Evolutionary conservation across 371 early-diverging fungal species (phyloP), one percentile per base, ranked within the genome.

Genomic region (Mortierella sp.): DNA sequence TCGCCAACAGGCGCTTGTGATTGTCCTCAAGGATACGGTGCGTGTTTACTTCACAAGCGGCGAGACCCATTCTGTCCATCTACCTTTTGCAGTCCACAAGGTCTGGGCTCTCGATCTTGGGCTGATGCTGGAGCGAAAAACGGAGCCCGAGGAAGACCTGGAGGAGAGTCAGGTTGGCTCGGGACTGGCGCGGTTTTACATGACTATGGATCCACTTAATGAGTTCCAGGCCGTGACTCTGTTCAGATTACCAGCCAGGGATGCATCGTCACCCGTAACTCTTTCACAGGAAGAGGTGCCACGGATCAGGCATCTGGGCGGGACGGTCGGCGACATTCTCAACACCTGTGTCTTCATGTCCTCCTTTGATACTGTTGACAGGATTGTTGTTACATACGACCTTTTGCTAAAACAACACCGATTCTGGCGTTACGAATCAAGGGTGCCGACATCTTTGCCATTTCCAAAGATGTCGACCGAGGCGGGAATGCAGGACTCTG

Each of bases 61-160:
- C 6, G 79, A 83, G 19, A 76, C 80, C 0, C 81, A 78, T 40
- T 76, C 79, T 19, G 79, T 87, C 9, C 75, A 77, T 34, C 28
- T 89, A 24, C 88, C 89, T 1, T 88, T 89, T 44, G 77, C 57
- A 10, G 79, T 88, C 11, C 81, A 80, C 28, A 78, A 61, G n/a
- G 89, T 79, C 6, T 89, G 85, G 77, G 79, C 89, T 0, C 82
- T 89, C 78, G 89, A 89, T 79, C 72, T 88, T 10, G 89, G 89
- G 5, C 26, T 89, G 10, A 37, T 88, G 43, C 37, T 89, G 61
- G 88, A 88, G 64, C 79, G 78, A 16, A 72, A 64, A 51, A 77
- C 69, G 13, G 80, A 78, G 37, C 50, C 67, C 9, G 72, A 80
- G 69, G 77, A 71, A 31, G 55, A 73, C 19, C 5, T 75, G 16